These are phyloP conservation scores for Discostella stelligera DNA, from an alignment of 352 stramenopile species.

Conservation along the genomic window DNA sequence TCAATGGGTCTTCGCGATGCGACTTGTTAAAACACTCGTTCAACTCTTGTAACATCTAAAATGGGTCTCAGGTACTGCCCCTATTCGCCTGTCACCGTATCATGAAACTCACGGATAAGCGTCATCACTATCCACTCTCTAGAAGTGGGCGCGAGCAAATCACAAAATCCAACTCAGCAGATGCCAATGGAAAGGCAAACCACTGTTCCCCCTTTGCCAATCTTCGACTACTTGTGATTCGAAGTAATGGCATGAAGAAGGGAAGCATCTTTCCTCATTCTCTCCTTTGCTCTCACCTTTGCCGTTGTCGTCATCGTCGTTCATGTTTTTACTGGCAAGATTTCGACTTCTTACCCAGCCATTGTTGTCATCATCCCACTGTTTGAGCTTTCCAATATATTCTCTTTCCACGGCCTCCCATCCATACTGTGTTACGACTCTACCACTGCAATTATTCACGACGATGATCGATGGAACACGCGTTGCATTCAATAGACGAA, in stretches of 20 bases:
- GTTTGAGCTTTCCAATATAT: neutral
- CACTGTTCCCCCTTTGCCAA: constrained; percentile 32
- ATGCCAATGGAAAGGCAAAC: constrained; percentile 41
- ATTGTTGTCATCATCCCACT: neutral
- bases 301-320: neutral
- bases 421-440: constrained; percentile 38
- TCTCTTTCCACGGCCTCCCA: constrained; percentile 51
- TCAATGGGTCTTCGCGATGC: neutral
- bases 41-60: neutral
- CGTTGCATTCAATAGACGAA: constrained; percentile 29
- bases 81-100: neutral
- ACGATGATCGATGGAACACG: constrained; percentile 42
- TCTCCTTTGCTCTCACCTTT: neutral
- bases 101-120: too few species aligned
- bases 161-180: constrained; percentile 31
- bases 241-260: neutral
- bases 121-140: too few species aligned
- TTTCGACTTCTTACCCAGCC: neutral
- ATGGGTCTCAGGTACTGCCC: neutral
- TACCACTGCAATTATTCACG: constrained; percentile 36
- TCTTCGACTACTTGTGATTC: constrained; percentile 31
- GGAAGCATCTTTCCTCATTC: neutral
- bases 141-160: neutral
- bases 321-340: neutral
- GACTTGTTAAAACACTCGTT: neutral